Conservation (phyloP, 2,329 filamentous ascomycete species). For the Ramularia endophylla region DNA sequence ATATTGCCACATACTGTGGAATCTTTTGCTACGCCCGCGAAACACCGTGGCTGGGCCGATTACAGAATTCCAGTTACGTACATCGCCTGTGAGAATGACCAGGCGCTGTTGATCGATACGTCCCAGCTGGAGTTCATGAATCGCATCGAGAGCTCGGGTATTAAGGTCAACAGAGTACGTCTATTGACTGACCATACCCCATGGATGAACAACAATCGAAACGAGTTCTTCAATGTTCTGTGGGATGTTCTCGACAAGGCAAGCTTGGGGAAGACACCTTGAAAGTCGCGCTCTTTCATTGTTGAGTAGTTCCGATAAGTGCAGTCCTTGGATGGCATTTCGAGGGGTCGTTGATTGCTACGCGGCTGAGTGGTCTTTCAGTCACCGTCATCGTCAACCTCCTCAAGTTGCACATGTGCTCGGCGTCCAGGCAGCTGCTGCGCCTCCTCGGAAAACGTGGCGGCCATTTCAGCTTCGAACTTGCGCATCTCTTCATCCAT, state of each 20-base stretch:
- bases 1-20: constrained; percentile 1
- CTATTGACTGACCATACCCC: constrained; percentile 11
- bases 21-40: constrained; percentile 4
- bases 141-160: constrained; percentile 5
- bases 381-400: constrained; percentile 41
- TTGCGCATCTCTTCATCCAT: constrained; percentile 36
- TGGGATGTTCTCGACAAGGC: constrained; percentile 3
- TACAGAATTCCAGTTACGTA: constrained; percentile 13
- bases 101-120: constrained; percentile 5
- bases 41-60: constrained; percentile 12
- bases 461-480: constrained; percentile 31
- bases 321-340: too few species aligned
- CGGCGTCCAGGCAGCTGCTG: constrained; percentile 23
- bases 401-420: constrained; percentile 40
- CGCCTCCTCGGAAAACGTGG: constrained; percentile 25
- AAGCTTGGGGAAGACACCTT: too few species aligned
- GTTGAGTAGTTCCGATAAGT: too few species aligned
- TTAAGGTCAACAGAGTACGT: constrained; percentile 2
- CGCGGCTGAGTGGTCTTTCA: constrained; percentile 12
- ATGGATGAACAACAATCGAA: constrained; percentile 7
- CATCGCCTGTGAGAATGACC: constrained; percentile 9
- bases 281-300: too few species aligned
- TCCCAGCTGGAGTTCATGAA: constrained; percentile 6
- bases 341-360: too few species aligned
- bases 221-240: constrained; percentile 6